Evolutionary conservation across 2,329 filamentous ascomycete genomes (phyloP), one percentile per base, ranked within the genome.

Genomic region (Tothia fuscella): DNA sequence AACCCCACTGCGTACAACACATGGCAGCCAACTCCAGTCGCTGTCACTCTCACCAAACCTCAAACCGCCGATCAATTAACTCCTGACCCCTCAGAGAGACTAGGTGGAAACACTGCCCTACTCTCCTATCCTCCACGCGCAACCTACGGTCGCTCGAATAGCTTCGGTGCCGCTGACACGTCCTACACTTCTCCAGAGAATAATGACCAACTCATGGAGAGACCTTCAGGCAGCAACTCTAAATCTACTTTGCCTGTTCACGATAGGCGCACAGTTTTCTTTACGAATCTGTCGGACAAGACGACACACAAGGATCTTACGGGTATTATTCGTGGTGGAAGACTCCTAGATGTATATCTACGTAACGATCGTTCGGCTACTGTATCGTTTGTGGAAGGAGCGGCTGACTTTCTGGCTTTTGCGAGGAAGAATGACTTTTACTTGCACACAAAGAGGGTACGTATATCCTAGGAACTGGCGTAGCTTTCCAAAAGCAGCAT

Each of bases 321-420:
- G 3, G 66, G 69, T 17, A 68, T 70, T 9, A 62, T 91, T 39
- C 76, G 79, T 44, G 84, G 85, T 19, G 85, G 84, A 1, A 67
- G 73, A 48, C 51, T 93, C 9, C 58, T 88, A 9, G 80, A 86
- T 48, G 64, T 89, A 30, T 80, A 72, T 49, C 50, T 87, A 36
- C 73, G 76, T 24, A 54, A 71, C 31, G 77, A 85, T 39, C 71
- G 71, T 24, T 65, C 64, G 33, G 81, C 76, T 3, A 72, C 69
- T 31, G 67, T 91, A 2, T 83, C 84, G 0, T 91, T 91, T 54
- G 64, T 84, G 5, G 67, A 77, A 38, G 72, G 72, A 25, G 63
- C 68, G 16, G 71, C 76, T 44, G 69, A 72, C 0, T 91, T 86
- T 54, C 67, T 79, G 37, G 66, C 74, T 0, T 69, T 84, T 57